Evolutionary conservation across 1,284 basidiomycete genomes (phyloP).

Genomic region (Cryptococcus sp.): DNA sequence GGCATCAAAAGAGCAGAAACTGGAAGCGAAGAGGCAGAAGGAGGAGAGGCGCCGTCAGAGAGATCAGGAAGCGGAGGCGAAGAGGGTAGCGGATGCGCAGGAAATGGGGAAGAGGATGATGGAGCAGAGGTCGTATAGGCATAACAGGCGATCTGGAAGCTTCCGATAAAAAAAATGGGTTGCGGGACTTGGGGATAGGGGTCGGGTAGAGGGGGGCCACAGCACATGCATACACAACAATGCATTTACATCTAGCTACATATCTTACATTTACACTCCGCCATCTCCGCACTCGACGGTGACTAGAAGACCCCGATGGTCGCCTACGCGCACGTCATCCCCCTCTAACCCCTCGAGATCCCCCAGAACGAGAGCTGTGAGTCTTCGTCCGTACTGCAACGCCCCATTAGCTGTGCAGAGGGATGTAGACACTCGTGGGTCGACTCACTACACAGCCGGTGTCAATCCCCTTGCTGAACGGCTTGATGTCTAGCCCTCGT

Average conservation of each 20-base stretch:
- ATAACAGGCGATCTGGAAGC: neutral
- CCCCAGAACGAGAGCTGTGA: slow-evolving; percentile 45
- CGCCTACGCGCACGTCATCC: slow-evolving; percentile 30
- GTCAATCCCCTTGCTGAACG: slow-evolving; percentile 76
- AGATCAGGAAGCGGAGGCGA: slow-evolving; percentile 72
- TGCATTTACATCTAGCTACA: neutral
- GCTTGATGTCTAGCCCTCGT: slow-evolving; percentile 69
- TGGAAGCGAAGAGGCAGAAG: slow-evolving; percentile 16
- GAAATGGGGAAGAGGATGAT: slow-evolving; percentile 2
- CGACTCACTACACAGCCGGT: slow-evolving; percentile 64
- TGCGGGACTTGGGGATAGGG: neutral
- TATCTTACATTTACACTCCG: slow-evolving; percentile 9
- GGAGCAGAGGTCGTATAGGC: neutral
- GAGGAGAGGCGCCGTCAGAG: slow-evolving; percentile 17
- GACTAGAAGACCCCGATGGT: slow-evolving; percentile 32
- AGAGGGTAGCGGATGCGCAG: slow-evolving; percentile 10
- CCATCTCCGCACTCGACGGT: slow-evolving; percentile 34
- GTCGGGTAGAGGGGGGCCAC: slow-evolving; percentile 1
- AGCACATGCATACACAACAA: neutral
- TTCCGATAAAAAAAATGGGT: neutral
- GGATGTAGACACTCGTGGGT: neutral
- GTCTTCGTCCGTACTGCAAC: slow-evolving; percentile 37
- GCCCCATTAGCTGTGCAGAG: neutral
- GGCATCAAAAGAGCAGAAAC: slow-evolving; percentile 36
- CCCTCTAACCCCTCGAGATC: slow-evolving; percentile 27